phyloP scores from a whole-genome alignment of 2,329 filamentous ascomycete genomes.

The Ophiostoma novo-ulmi region DNA sequence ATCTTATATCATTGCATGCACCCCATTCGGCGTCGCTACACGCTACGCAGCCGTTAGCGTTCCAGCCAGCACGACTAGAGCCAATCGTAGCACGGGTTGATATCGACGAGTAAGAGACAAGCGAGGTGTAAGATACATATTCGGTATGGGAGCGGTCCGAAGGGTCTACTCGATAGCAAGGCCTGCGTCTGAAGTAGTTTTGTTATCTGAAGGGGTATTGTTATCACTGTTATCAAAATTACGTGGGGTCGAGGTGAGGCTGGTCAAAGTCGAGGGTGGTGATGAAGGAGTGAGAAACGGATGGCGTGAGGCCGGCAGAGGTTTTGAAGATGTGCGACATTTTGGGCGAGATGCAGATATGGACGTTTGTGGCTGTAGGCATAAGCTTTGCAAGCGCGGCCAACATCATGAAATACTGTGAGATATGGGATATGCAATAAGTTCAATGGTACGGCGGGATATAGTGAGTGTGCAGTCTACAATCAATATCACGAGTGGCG shows the following conservation, averaged over 20 bases:
- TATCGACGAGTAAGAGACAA: slow-evolving; percentile 21
- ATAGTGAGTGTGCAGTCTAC: not conserved
- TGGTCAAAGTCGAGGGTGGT: not conserved
- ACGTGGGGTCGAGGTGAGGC: not conserved
- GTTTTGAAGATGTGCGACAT: not conserved
- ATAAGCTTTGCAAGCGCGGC: not conserved
- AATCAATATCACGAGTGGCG: not conserved
- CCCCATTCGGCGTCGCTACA: slow-evolving; percentile 7
- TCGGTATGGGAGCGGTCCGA: slow-evolving; percentile 10
- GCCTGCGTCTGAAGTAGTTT: not conserved
- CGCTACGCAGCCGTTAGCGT: slow-evolving; percentile 21
- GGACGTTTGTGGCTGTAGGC: not conserved
- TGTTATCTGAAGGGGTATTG: not conserved
- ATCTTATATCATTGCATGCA: not conserved
- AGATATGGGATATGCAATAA: not conserved
- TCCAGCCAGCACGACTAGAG: slow-evolving; percentile 12
- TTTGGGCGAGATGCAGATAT: not conserved
- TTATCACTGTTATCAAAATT: not conserved
- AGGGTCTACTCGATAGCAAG: not conserved
- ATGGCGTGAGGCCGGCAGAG: not conserved
- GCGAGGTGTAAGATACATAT: slow-evolving; percentile 1
- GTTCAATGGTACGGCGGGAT: not conserved
- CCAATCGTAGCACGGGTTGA: slow-evolving; percentile 23
- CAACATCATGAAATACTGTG: not conserved
- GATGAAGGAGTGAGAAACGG: not conserved